Evolutionary conservation across 768 basidiomycete species (phyloP).

Genomic region (Lyophyllum decastes): DNA sequence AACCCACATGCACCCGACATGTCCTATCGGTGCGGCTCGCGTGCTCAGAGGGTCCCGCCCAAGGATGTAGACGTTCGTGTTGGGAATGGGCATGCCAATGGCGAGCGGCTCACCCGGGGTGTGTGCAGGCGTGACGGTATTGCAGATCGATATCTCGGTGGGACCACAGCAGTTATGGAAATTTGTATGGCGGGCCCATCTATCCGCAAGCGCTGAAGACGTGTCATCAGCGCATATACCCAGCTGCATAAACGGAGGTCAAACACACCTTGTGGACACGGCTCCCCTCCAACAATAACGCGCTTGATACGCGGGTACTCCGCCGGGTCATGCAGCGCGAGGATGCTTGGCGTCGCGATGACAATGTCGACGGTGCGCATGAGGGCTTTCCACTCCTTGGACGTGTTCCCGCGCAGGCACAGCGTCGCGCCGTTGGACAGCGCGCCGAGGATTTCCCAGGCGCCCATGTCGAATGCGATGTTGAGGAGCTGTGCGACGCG

Average conservation of each 20-base stretch:
- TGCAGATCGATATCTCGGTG: constrained; percentile 55
- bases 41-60: constrained; percentile 36
- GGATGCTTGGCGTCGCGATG: constrained; percentile 55
- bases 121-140: constrained; percentile 48
- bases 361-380: constrained; percentile 53
- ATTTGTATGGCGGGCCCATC: constrained; percentile 39
- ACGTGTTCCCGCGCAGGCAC: constrained; percentile 51
- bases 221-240: too few species aligned
- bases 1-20: constrained; percentile 57
- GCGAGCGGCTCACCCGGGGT: constrained; percentile 36
- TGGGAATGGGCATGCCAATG: constrained; percentile 53
- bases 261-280: constrained; percentile 47
- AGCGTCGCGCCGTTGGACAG: constrained; percentile 54
- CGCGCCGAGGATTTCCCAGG: constrained; percentile 59
- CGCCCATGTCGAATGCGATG: constrained; percentile 68
- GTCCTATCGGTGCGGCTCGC: constrained; percentile 32
- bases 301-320: constrained; percentile 52
- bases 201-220: constrained; percentile 35
- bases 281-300: constrained; percentile 55
- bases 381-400: constrained; percentile 49
- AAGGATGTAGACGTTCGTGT: constrained; percentile 43
- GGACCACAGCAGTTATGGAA: constrained; percentile 58
- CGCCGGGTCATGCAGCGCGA: constrained; percentile 46
- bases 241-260: too few species aligned
- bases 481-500: constrained; percentile 63